Percentiles rank a stretch among this genome's conserved stretches.
Evolutionary conservation across 2,329 filamentous ascomycete species (phyloP).

Genomic region (Colletotrichum trifolii): DNA sequence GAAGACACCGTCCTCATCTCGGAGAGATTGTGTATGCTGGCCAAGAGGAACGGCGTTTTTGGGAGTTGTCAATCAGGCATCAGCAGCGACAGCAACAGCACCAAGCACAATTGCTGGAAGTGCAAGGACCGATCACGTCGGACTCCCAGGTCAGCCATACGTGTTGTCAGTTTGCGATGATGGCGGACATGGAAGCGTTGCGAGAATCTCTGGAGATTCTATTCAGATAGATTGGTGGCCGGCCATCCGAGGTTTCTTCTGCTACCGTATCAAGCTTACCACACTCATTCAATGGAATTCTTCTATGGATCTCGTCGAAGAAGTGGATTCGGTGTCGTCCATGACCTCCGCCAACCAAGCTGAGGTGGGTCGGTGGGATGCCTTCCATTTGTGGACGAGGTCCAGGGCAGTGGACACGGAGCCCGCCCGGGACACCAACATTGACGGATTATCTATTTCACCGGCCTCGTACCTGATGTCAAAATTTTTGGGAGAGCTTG

Average conservation of each 20-base stretch:
- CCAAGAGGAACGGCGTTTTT: conserved; percentile 46
- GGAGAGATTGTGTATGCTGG: conserved; percentile 46
- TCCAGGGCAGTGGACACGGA: too few relatives aligned
- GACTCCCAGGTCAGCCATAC: conserved; percentile 9
- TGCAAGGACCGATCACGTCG: conserved; percentile 45
- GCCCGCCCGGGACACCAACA: neutral
- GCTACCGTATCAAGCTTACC: conserved; percentile 20
- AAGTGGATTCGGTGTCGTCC: conserved; percentile 8
- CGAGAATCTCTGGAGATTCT: too few relatives aligned
- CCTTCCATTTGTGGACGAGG: neutral
- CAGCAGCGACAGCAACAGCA: conserved; percentile 43
- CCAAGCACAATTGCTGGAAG: conserved; percentile 48
- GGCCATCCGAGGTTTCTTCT: neutral
- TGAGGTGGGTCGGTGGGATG: too few relatives aligned
- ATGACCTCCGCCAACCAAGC: neutral
- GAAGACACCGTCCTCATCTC: conserved; percentile 52
- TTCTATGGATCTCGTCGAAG: conserved; percentile 11
- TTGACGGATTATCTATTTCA: conserved; percentile 16
- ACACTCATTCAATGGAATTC: neutral
- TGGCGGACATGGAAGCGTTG: too few relatives aligned
- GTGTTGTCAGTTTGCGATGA: conserved; percentile 20
- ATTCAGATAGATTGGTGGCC: too few relatives aligned
- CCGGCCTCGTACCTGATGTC: conserved; percentile 23
- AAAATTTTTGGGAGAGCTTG: conserved; percentile 35
- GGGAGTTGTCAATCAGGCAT: conserved; percentile 50